phyloP scores from a whole-genome alignment of 2,329 filamentous ascomycete species.

The Leptographium procerum region DNA sequence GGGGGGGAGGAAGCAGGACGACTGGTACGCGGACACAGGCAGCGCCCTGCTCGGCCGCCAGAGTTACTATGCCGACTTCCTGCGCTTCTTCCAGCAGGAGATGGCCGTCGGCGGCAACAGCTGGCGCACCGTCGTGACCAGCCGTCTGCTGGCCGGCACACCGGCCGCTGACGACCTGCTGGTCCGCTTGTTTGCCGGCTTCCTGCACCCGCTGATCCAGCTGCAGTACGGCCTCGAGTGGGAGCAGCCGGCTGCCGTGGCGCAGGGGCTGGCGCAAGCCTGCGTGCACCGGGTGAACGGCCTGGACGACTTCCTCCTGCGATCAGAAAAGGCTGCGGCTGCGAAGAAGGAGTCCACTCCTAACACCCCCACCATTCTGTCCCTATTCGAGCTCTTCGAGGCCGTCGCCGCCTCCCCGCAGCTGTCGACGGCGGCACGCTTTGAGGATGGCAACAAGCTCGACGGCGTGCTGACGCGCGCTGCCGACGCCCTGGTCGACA shows the following conservation, averaged over 20 bases:
- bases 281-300: slow-evolving; percentile 59
- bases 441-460: slow-evolving; percentile 50
- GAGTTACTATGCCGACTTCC: slow-evolving; percentile 57
- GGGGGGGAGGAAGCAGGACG: no score
- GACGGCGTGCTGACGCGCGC: slow-evolving; percentile 58
- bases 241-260: slow-evolving; percentile 67
- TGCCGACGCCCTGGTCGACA: slow-evolving; percentile 47
- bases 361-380: slow-evolving; percentile 30
- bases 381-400: slow-evolving; percentile 55
- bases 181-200: slow-evolving; percentile 54
- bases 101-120: slow-evolving; percentile 46
- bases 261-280: slow-evolving; percentile 67
- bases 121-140: slow-evolving; percentile 45
- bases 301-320: no score
- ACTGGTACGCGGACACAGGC: slow-evolving; percentile 41
- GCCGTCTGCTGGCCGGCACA: slow-evolving; percentile 59
- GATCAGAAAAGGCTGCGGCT: no score
- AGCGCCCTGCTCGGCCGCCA: slow-evolving; percentile 47
- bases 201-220: slow-evolving; percentile 74
- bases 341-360: no score
- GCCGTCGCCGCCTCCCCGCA: slow-evolving; percentile 45
- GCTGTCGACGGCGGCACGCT: slow-evolving; percentile 39
- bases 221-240: slow-evolving; percentile 80
- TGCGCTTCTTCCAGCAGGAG: slow-evolving; percentile 64
- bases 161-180: slow-evolving; percentile 58